Evolutionary conservation across 805 yeast genomes (phyloP), one percentile per base, ranked within the genome.

Genomic region (Candida peoriensis): DNA sequence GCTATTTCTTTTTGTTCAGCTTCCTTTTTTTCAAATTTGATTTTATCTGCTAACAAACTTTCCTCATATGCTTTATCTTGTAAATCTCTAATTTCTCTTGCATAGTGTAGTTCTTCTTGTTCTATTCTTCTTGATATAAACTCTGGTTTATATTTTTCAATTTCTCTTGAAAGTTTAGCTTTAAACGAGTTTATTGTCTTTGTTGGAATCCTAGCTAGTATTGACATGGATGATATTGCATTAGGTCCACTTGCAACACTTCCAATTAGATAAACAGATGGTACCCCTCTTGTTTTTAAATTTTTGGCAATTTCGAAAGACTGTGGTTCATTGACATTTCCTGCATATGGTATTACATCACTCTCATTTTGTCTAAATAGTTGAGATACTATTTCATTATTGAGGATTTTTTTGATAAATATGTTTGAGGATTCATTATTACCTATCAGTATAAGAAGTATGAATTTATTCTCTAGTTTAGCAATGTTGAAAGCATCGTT

Each of bases 41-140:
- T 45, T 44, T 63, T 67, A 56, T 84, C 93, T 30, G 62, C 65
- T 23, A 68, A 59, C 33, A 83, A 58, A 0, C 87, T 76, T 41
- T 68, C 71, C 44, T 75, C 69, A 49, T 76, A 84, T 14, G 85
- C 86, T 32, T 64, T 60, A 45, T 82, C 87, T 54, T 83, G 93
- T 42, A 75, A 69, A 45, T 74, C 70, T 44, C 76, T 70, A 14
- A 83, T 59, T 20, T 71, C 60, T 48, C 87, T 75, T 23, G 79
- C 68, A 41, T 70, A 56, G 28, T 71, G 73, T 32, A 76, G 60
- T 39, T 81, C 85, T 37, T 76, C 68, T 32, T 70, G 69, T 48
- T 82, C 90, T 6, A 64, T 57, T 40, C 81, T 64, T 33, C 79
- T 82, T 5, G 73, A 61, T 2, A 71, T 54, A 34, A 83, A 55